Evolutionary conservation across 495 filamentous ascomycete species (phyloP).

Genomic region (Pyronema domesticum): DNA sequence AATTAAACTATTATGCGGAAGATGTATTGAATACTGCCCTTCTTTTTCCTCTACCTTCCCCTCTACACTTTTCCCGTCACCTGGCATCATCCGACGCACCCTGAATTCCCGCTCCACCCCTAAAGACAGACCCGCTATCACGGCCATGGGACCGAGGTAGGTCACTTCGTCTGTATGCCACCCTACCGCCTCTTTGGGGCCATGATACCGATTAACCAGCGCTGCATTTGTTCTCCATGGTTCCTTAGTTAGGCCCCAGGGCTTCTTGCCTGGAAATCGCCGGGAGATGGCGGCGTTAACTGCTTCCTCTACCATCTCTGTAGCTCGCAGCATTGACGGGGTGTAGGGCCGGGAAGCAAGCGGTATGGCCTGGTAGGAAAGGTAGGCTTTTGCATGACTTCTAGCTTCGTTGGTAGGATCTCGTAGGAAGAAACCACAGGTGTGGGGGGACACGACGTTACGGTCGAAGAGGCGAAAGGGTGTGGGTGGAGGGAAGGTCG

Average conservation of each 20-base stretch:
- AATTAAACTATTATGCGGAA: slow-evolving; percentile 83
- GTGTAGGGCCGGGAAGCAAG: slow-evolving; percentile 14
- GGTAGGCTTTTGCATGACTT: slow-evolving; percentile 27
- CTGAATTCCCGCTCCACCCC: slow-evolving; percentile 85
- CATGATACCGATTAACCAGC: slow-evolving; percentile 84
- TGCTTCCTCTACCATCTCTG: slow-evolving; percentile 38
- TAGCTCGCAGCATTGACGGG: slow-evolving; percentile 5
- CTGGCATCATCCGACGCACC: slow-evolving; percentile 44
- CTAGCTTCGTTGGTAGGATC: slow-evolving; percentile 28
- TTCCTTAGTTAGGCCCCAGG: slow-evolving; percentile 35
- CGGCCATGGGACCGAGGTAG: slow-evolving; percentile 70
- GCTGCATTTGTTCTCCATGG: slow-evolving; percentile 74
- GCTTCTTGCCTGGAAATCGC: slow-evolving; percentile 53
- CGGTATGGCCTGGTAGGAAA: slow-evolving; percentile 11
- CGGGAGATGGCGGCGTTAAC: slow-evolving; percentile 58
- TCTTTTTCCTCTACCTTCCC: slow-evolving; percentile 28
- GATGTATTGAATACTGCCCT: slow-evolving; percentile 77
- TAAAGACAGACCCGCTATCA: slow-evolving; percentile 79
- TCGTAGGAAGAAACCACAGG: slow-evolving; percentile 62
- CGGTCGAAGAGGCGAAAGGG: slow-evolving; percentile 76
- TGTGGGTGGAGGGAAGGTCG: slow-evolving; percentile 38
- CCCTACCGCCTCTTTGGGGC: slow-evolving; percentile 61
- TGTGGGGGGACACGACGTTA: slow-evolving; percentile 65
- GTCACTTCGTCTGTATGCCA: slow-evolving; percentile 87
- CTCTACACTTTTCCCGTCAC: slow-evolving; percentile 13